Conservation (phyloP, 2,329 filamentous ascomycete species). For the Neurospora sp. region DNA sequence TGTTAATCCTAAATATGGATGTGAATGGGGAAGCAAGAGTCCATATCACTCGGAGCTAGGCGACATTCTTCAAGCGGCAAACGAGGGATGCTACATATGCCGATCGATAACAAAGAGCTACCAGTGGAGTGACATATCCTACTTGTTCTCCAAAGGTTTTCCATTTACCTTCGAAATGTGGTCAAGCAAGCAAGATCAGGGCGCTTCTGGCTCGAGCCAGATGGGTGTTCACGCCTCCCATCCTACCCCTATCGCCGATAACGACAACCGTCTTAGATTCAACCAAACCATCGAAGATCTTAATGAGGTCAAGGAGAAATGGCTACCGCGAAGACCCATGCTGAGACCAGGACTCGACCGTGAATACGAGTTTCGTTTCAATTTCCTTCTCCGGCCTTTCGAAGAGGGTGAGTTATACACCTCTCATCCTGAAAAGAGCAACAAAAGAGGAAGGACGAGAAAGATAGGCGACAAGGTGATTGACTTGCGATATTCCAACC, state of each 20-base stretch:
- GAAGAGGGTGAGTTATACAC: background rate
- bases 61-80: background rate
- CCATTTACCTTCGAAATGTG: background rate
- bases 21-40: too few relatives aligned
- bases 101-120: background rate
- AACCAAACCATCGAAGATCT: background rate
- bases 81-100: background rate
- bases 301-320: background rate
- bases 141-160: background rate
- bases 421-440: background rate
- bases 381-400: background rate
- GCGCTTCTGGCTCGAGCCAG: too few relatives aligned
- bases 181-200: too few relatives aligned
- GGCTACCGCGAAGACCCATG: too few relatives aligned
- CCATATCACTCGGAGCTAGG: background rate
- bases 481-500: background rate
- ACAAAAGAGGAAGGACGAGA: fast-evolving
- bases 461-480: background rate
- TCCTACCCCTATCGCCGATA: background rate
- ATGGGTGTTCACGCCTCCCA: too few relatives aligned
- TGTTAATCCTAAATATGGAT: too few relatives aligned
- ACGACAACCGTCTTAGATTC: background rate
- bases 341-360: too few relatives aligned
- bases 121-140: background rate
- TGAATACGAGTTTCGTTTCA: background rate